These are phyloP conservation scores for Posidonia australis DNA, from an alignment of 106 monocot species.

Conservation along the genomic window DNA sequence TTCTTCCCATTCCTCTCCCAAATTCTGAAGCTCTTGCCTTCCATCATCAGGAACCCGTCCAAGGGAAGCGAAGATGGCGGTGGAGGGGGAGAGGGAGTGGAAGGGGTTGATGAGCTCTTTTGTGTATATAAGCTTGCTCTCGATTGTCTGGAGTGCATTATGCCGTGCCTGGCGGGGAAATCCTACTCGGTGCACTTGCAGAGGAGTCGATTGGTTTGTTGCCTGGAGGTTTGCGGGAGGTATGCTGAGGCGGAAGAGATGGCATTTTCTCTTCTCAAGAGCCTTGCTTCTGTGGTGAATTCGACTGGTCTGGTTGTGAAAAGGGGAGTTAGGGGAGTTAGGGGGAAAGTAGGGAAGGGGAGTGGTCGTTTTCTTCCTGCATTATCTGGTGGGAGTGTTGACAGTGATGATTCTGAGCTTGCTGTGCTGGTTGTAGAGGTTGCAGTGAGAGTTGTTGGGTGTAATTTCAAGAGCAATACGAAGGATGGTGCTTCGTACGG, in stretches of 20 bases:
- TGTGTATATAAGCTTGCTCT: slow-evolving; percentile 35
- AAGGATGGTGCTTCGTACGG: slow-evolving; percentile 25
- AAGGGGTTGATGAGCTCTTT: slow-evolving; percentile 27
- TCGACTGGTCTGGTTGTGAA: not conserved
- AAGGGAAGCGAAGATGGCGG: not conserved
- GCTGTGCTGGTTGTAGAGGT: slow-evolving; percentile 25
- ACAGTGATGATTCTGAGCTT: slow-evolving; percentile 31
- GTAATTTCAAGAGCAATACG: slow-evolving; percentile 28
- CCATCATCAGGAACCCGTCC: slow-evolving; percentile 17
- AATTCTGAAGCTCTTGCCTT: slow-evolving; percentile 36
- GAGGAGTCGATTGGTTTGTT: slow-evolving; percentile 32
- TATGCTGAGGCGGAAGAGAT: slow-evolving; percentile 41
- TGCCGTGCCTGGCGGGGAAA: slow-evolving; percentile 43
- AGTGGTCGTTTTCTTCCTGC: slow-evolving; percentile 15
- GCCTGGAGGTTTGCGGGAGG: slow-evolving; percentile 40
- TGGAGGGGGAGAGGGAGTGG: not conserved
- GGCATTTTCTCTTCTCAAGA: slow-evolving; percentile 31
- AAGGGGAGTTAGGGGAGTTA: slow-evolving; percentile 2
- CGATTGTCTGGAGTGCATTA: slow-evolving; percentile 45
- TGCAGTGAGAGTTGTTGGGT: slow-evolving; percentile 19
- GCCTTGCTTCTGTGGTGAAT: slow-evolving; percentile 17
- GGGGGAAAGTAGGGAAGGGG: slow-evolving; percentile 1
- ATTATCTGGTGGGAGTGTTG: not conserved
- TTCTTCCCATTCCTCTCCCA: slow-evolving; percentile 54
- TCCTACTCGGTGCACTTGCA: slow-evolving; percentile 45